A percentile compares a stretch with the other conserved stretches of the same genome.
phyloP scores from a whole-genome alignment of 352 stramenopile genomes.

The Phytophthora sansomeana region DNA sequence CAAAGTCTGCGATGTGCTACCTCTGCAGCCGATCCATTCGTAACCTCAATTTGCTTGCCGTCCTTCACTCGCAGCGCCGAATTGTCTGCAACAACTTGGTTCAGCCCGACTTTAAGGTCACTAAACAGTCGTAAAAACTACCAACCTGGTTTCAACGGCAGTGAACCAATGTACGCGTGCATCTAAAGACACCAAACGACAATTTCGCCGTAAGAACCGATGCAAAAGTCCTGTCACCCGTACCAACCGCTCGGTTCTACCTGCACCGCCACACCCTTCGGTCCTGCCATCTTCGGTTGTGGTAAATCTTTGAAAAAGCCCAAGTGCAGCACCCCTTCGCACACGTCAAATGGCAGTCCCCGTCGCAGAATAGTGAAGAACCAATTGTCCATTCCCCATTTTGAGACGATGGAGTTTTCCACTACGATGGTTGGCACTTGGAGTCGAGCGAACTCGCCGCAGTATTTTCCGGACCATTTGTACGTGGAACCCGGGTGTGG shows the following conservation, averaged over 20 bases:
- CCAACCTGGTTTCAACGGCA: conserved; percentile 32
- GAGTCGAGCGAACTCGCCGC: conserved; percentile 9
- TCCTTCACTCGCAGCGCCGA: conserved; percentile 56
- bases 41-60: conserved; percentile 49
- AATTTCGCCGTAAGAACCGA: no score
- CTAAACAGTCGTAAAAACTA: neutral
- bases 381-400: no score
- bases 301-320: conserved; percentile 21
- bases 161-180: conserved; percentile 31
- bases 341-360: conserved; percentile 4
- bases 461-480: conserved; percentile 44
- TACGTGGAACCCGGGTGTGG: conserved; percentile 50
- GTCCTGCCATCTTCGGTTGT: neutral
- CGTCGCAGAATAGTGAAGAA: conserved; percentile 10
- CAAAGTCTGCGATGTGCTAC: conserved; percentile 30
- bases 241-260: neutral
- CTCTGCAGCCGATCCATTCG: conserved; percentile 35
- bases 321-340: conserved; percentile 7
- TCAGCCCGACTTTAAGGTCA: neutral
- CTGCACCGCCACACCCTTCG: conserved; percentile 32
- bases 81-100: conserved; percentile 26
- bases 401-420: neutral
- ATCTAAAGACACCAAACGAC: no score
- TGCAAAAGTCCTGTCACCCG: neutral
- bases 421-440: conserved; percentile 3